These are phyloP conservation scores for Salix viminalis DNA, from an alignment of 345 rosid species.

Conservation along the genomic window DNA sequence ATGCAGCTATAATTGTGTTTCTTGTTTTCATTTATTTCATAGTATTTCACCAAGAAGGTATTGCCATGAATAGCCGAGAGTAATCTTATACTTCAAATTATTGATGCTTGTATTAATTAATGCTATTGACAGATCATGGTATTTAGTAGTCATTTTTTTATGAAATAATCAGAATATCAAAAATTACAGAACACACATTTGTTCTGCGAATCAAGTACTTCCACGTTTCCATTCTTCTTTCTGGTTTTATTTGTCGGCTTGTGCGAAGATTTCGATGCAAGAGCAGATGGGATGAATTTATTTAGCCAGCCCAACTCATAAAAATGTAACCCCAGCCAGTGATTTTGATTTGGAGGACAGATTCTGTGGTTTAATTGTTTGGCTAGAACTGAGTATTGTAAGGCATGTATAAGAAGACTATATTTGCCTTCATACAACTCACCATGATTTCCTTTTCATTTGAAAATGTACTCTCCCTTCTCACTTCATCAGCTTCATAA, in stretches of 20 bases:
- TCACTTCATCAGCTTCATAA: not conserved
- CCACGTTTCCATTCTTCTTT: not conserved
- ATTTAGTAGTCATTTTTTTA: not conserved
- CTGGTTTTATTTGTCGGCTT: not conserved
- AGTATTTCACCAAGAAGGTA: not conserved
- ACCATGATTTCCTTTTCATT: slow-evolving; percentile 7
- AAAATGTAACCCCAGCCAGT: slow-evolving; percentile 5
- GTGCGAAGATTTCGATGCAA: not conserved
- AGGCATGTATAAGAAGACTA: slow-evolving; percentile 5
- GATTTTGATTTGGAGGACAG: slow-evolving; percentile 20
- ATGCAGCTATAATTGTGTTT: not conserved
- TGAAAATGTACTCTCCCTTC: not conserved
- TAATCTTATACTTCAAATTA: not conserved
- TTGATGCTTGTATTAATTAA: not conserved
- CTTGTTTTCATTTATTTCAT: not conserved
- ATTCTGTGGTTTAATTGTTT: slow-evolving; percentile 14
- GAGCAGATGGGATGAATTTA: slow-evolving; percentile 7
- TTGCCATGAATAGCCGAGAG: not conserved
- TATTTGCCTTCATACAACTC: not conserved
- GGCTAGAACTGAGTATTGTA: slow-evolving; percentile 5
- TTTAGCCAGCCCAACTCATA: slow-evolving; percentile 9
- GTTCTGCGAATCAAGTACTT: not conserved
- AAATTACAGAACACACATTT: not conserved
- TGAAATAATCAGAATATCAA: not conserved
- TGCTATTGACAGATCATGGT: not conserved